Conservation (phyloP, 768 basidiomycete species). For the Tricholoma saponaceum region DNA sequence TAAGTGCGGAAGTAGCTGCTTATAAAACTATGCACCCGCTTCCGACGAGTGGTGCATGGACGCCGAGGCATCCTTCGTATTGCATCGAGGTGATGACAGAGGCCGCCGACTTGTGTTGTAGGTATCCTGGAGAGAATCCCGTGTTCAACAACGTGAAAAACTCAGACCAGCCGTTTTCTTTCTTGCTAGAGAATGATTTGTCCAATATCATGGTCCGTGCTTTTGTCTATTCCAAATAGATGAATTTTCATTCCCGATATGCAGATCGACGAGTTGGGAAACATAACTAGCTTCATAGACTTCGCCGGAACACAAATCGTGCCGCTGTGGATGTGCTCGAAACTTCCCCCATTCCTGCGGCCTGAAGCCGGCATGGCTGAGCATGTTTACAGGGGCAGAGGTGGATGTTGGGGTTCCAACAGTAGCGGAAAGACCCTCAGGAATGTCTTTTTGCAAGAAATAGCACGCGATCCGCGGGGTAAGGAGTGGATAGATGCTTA, state of each 20-base stretch:
- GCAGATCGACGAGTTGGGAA: background rate
- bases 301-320: constrained; percentile 1
- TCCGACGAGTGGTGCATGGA: background rate
- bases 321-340: background rate
- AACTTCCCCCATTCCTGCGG: background rate
- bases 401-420: background rate
- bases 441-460: background rate
- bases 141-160: background rate
- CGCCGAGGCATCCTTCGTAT: background rate
- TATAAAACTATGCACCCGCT: background rate
- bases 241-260: background rate
- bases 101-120: background rate
- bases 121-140: background rate
- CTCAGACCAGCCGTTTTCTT: background rate
- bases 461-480: background rate
- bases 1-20: background rate
- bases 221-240: background rate
- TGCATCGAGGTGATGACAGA: background rate
- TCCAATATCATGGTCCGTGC: background rate
- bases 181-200: background rate
- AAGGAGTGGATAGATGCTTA: background rate
- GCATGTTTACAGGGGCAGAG: background rate
- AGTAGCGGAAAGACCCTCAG: background rate
- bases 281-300: background rate
- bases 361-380: background rate